Conservation (phyloP, 1,139 yeast species). For the Suhomyces terraborum region DNA sequence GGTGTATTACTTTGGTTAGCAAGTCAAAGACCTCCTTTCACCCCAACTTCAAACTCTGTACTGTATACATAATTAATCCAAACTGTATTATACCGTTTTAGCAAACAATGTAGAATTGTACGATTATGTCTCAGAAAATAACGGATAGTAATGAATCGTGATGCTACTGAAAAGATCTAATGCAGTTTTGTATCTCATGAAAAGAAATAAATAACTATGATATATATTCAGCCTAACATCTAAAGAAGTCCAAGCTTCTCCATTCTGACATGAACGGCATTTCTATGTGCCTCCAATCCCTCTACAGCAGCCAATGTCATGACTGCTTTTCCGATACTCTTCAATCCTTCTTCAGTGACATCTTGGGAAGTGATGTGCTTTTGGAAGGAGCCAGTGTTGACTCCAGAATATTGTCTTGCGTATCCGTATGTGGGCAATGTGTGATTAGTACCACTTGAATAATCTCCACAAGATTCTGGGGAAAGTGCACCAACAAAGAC, state of each 20-base stretch:
- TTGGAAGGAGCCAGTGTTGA: slow-evolving; percentile 92
- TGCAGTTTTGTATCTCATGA: background rate
- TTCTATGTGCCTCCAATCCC: slow-evolving; percentile 95
- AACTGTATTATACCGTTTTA: slow-evolving; percentile 7
- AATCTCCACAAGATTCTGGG: slow-evolving; percentile 98
- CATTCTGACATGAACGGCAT: slow-evolving; percentile 93
- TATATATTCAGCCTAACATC: too few relatives aligned
- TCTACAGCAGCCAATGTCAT: slow-evolving; percentile 97
- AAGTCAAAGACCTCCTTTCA: background rate
- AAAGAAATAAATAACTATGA: too few relatives aligned
- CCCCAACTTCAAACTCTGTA: background rate
- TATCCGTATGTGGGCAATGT: slow-evolving; percentile 98
- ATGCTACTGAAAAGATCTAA: background rate
- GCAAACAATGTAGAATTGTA: too few relatives aligned
- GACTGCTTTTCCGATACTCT: slow-evolving; percentile 89
- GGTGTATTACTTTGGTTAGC: background rate
- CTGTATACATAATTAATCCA: slow-evolving; percentile 3
- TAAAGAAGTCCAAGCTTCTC: slow-evolving; percentile 60
- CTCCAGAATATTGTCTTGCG: slow-evolving; percentile 97
- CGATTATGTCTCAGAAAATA: too few relatives aligned
- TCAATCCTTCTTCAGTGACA: slow-evolving; percentile 80
- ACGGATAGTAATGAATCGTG: slow-evolving; percentile 5
- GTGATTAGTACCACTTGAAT: slow-evolving; percentile 96
- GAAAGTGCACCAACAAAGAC: slow-evolving; percentile 95
- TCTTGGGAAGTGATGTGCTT: slow-evolving; percentile 94